Conservation (phyloP, 106 monocot genomes). For the Xerophyta viscosa region DNA sequence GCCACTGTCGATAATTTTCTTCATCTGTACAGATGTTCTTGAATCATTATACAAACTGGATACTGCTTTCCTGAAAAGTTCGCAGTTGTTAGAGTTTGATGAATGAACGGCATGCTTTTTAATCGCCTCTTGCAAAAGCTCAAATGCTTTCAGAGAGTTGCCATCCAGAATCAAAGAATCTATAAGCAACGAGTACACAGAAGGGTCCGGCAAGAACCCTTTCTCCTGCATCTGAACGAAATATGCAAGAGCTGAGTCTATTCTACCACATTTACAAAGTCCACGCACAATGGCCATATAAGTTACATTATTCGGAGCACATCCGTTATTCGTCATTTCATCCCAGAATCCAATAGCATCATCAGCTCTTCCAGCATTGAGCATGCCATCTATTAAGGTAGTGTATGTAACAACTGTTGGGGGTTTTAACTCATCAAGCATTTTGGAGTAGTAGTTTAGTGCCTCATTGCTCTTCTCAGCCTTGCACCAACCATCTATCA, state of each 20-base stretch:
- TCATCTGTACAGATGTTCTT: conserved; percentile 29
- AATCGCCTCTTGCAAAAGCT: conserved; percentile 52
- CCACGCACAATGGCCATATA: conserved; percentile 65
- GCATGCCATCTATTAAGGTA: conserved; percentile 69
- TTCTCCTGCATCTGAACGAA: conserved; percentile 48
- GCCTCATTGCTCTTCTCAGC: conserved; percentile 39
- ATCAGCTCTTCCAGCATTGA: conserved; percentile 33
- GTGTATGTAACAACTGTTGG: conserved; percentile 55
- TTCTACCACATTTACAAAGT: conserved; percentile 58
- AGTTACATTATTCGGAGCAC: conserved; percentile 43
- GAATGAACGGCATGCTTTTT: conserved; percentile 14
- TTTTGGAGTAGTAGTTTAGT: conserved; percentile 31
- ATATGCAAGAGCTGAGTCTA: conserved; percentile 42
- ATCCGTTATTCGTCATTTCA: conserved; percentile 62
- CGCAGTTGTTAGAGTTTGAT: conserved; percentile 26
- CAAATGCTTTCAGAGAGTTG: conserved; percentile 29
- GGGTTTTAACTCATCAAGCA: conserved; percentile 30
- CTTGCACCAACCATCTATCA: conserved; percentile 82
- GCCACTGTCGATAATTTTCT: conserved; percentile 25
- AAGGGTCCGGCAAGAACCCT: conserved; percentile 41
- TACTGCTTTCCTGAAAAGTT: conserved; percentile 38
- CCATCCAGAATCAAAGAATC: conserved; percentile 48
- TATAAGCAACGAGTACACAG: conserved; percentile 40
- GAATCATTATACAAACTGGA: conserved; percentile 27
- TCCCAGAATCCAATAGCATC: conserved; percentile 50